Evolutionary conservation across 2,329 filamentous ascomycete species (phyloP).

Genomic region (Raffaelea arxii): DNA sequence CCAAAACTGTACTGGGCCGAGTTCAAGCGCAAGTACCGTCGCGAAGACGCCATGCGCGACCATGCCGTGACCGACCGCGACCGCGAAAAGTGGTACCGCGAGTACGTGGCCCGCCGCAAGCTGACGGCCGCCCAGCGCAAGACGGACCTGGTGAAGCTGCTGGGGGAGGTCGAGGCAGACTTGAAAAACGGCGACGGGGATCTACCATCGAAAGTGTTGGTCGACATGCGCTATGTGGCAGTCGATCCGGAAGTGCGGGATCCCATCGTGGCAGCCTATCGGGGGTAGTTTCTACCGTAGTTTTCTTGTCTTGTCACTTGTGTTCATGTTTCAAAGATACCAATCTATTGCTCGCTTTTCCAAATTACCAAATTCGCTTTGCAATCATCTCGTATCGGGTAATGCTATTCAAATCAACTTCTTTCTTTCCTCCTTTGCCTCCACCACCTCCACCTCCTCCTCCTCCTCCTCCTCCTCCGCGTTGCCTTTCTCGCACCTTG

Average conservation of each 20-base stretch:
- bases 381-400: conserved; percentile 89
- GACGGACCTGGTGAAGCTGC: conserved; percentile 55
- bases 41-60: conserved; percentile 72
- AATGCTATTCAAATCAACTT: conserved; percentile 55
- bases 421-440: conserved; percentile 38
- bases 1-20: conserved; percentile 96
- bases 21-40: conserved; percentile 84
- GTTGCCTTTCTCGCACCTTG: conserved; percentile 52
- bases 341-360: background rate
- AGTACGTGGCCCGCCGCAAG: conserved; percentile 59
- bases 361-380: conserved; percentile 80
- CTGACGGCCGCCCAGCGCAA: conserved; percentile 57
- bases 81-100: conserved; percentile 69
- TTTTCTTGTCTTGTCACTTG: background rate
- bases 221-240: conserved; percentile 61
- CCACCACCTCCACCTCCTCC: conserved; percentile 32
- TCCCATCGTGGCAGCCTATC: conserved; percentile 55
- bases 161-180: conserved; percentile 50
- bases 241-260: conserved; percentile 53
- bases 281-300: background rate
- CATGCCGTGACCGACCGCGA: conserved; percentile 63
- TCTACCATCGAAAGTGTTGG: conserved; percentile 52
- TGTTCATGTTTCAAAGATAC: background rate
- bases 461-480: conserved; percentile 46
- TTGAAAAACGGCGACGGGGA: conserved; percentile 51